Evolutionary conservation across 495 filamentous ascomycete species (phyloP).

Genomic region (Penicillium salamii): DNA sequence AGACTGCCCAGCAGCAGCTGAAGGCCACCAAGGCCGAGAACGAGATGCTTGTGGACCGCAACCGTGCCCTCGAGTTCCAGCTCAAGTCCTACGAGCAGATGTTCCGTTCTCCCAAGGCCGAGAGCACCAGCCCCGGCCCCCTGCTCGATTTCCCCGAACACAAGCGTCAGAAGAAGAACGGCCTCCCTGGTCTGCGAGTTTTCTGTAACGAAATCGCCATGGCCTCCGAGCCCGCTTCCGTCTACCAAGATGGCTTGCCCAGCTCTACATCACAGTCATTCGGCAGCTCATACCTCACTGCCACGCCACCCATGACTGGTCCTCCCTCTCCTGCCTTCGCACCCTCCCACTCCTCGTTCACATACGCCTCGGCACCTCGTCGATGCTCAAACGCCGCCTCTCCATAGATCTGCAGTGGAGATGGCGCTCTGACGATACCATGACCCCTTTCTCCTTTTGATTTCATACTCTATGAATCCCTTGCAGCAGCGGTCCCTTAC

Average conservation of each 20-base stretch:
- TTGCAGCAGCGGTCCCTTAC: slow-evolving; percentile 17
- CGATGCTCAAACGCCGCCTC: slow-evolving; percentile 33
- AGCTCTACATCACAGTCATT: slow-evolving; percentile 33
- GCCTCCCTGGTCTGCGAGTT: slow-evolving; percentile 38
- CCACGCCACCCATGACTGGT: slow-evolving; percentile 35
- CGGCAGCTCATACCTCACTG: slow-evolving; percentile 28
- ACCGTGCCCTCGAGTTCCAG: slow-evolving; percentile 40
- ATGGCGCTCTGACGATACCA: slow-evolving; percentile 19
- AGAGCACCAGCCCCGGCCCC: slow-evolving; percentile 27
- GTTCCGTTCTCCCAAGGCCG: slow-evolving; percentile 40
- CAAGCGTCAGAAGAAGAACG: slow-evolving; percentile 32
- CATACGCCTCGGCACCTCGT: slow-evolving; percentile 25
- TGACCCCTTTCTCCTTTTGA: slow-evolving; percentile 4
- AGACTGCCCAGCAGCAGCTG: slow-evolving; percentile 35
- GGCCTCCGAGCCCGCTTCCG: slow-evolving; percentile 17
- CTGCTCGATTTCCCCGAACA: slow-evolving; percentile 29
- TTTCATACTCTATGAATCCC: slow-evolving; percentile 11
- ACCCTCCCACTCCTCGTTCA: slow-evolving; percentile 26
- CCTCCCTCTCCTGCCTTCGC: slow-evolving; percentile 42
- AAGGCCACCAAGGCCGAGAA: slow-evolving; percentile 40
- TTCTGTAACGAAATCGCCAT: slow-evolving; percentile 39
- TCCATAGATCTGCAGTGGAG: slow-evolving; percentile 15
- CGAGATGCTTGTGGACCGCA: slow-evolving; percentile 35
- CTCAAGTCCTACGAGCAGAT: slow-evolving; percentile 44
- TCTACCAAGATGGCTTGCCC: slow-evolving; percentile 23